phyloP scores from a whole-genome alignment of 2,329 filamentous ascomycete species.

The Periconia digitata region DNA sequence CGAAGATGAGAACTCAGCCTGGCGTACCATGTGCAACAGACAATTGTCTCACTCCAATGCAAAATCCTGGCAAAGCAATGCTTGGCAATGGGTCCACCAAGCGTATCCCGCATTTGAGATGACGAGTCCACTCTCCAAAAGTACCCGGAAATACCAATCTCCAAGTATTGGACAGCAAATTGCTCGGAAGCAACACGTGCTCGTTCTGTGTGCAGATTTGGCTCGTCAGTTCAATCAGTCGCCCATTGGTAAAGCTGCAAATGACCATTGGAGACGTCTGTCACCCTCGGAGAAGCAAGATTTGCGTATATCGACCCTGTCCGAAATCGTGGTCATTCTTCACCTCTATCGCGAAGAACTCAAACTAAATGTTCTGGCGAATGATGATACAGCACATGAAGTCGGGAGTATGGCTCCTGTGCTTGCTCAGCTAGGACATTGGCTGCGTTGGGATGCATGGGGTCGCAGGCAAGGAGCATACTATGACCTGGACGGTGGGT shows the following conservation, averaged over 20 bases:
- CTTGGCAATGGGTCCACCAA: conserved; percentile 40
- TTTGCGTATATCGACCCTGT: conserved; percentile 59
- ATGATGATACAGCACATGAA: conserved; percentile 50
- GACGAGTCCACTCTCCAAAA: conserved; percentile 26
- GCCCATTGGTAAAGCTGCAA: conserved; percentile 41
- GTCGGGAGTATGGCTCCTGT: conserved; percentile 66
- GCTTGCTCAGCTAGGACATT: conserved; percentile 76
- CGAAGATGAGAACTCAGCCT: conserved; percentile 28
- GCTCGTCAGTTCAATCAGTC: conserved; percentile 40
- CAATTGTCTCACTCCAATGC: conserved; percentile 25
- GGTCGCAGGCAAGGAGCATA: conserved; percentile 53
- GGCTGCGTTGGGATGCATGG: conserved; percentile 76
- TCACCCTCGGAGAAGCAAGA: conserved; percentile 44
- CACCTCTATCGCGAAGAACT: conserved; percentile 89
- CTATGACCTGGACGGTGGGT: conserved; percentile 63
- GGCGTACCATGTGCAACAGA: conserved; percentile 37
- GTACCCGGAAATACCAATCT: conserved; percentile 12
- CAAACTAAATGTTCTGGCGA: conserved; percentile 69
- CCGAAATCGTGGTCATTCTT: conserved; percentile 68
- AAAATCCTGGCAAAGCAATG: conserved; percentile 33
- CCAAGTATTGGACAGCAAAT: conserved; percentile 29
- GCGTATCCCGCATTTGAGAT: conserved; percentile 23
- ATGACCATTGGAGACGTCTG: conserved; percentile 58
- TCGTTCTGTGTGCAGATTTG: conserved; percentile 30
- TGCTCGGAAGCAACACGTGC: conserved; percentile 26